Percentiles rank a stretch among this genome's conserved stretches.
Conservation (phyloP, 164 flowering plant species). For the Vitis rotundifolia region DNA sequence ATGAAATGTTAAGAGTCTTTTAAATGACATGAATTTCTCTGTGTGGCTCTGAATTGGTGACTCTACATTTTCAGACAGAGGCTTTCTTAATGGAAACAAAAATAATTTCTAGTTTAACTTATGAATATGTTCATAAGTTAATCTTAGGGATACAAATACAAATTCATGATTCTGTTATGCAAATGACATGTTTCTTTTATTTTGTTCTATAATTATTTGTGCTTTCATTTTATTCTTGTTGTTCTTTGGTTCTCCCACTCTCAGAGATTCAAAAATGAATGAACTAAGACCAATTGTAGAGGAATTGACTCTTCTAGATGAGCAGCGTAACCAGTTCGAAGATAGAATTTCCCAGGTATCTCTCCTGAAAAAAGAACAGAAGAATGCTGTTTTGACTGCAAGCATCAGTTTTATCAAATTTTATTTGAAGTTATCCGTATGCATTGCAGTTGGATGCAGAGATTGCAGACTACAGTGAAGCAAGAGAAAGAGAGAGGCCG, state of each 20-base stretch:
- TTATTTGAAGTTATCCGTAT: background rate
- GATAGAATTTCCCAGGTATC: slow-evolving; percentile 58
- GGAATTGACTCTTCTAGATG: slow-evolving; percentile 43
- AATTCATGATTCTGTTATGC: too few species aligned
- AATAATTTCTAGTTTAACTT: too few species aligned
- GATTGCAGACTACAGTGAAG: slow-evolving; percentile 47
- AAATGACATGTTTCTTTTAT: too few species aligned
- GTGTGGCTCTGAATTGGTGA: too few species aligned
- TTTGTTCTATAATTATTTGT: too few species aligned
- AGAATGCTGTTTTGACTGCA: too few species aligned
- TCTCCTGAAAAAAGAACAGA: background rate
- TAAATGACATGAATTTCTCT: too few species aligned
- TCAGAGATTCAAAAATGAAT: slow-evolving; percentile 62
- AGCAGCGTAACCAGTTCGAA: slow-evolving; percentile 49
- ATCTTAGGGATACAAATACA: too few species aligned
- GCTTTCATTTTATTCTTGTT: background rate
- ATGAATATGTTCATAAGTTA: too few species aligned
- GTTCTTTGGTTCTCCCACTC: background rate
- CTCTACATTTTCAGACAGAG: too few species aligned
- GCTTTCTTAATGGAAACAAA: too few species aligned
- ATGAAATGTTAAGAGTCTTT: too few species aligned
- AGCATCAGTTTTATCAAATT: background rate
- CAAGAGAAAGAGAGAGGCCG: slow-evolving; percentile 68
- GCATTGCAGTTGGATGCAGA: slow-evolving; percentile 63
- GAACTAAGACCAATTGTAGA: slow-evolving; percentile 44